Conservation (phyloP, 73 alveolate genomes). For the Halteria grandinella region DNA sequence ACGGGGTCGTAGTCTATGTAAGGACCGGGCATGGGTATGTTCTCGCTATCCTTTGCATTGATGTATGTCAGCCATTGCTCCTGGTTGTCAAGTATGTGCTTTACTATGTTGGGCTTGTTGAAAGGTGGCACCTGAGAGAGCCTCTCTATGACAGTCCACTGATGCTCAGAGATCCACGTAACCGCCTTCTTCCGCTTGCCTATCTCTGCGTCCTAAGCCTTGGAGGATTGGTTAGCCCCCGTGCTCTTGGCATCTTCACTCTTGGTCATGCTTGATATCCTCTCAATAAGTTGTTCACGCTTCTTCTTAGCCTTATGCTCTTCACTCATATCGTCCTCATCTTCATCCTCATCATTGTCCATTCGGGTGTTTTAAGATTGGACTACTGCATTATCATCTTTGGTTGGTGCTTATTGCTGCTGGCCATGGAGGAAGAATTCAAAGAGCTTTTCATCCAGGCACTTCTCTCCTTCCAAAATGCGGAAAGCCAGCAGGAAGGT, state of each 20-base stretch:
- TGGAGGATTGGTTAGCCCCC: no score
- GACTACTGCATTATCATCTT: no score
- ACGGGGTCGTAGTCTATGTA: conserved; percentile 11
- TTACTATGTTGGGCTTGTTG: conserved; percentile 48
- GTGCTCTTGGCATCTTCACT: no score
- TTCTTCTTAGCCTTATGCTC: conserved; percentile 12
- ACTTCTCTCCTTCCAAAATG: conserved; percentile 72
- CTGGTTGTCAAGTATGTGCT: conserved; percentile 40
- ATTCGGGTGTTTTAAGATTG: no score
- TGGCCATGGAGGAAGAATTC: conserved; percentile 77
- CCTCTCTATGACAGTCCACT: conserved; percentile 30
- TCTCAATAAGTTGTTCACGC: no score
- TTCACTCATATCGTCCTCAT: conserved; percentile 6
- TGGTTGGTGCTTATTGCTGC: no score
- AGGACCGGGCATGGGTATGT: conserved; percentile 61
- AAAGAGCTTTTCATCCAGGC: conserved; percentile 58
- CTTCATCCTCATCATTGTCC: background rate
- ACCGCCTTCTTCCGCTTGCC: conserved; percentile 4
- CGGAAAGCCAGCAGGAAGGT: conserved; percentile 92
- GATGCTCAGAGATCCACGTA: conserved; percentile 28
- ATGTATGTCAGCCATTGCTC: conserved; percentile 51
- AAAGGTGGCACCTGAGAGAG: conserved; percentile 62
- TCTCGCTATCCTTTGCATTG: conserved; percentile 53
- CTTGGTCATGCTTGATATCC: no score
- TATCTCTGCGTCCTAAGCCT: conserved; percentile 16